These are phyloP conservation scores for Salvia hispanica DNA, from an alignment of 257 asterid species.

Conservation along the genomic window DNA sequence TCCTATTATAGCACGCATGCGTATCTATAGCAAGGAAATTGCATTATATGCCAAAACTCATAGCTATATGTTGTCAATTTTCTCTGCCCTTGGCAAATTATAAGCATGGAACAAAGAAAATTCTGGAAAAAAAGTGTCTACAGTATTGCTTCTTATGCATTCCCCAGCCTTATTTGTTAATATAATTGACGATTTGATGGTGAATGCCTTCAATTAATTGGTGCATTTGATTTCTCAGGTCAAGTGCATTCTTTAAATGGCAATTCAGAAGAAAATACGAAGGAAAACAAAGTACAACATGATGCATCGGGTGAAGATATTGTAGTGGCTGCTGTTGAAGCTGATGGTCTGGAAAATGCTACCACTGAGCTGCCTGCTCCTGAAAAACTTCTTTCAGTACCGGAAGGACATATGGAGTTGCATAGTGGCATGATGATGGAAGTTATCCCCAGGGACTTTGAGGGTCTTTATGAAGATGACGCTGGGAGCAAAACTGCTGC, in stretches of 20 bases:
- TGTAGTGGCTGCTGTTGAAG: conserved; percentile 37
- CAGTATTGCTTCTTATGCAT: conserved; percentile 1
- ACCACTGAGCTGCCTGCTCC: conserved; percentile 60
- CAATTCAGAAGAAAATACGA: conserved; percentile 41
- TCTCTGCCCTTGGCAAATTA: conserved; percentile 23
- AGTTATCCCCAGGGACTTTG: conserved; percentile 55
- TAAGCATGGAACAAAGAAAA: not conserved
- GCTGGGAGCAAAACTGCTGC: conserved; percentile 67
- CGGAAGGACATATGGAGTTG: conserved; percentile 47
- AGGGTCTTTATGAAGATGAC: conserved; percentile 55
- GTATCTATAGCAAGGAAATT: conserved; percentile 6
- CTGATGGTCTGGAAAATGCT: conserved; percentile 43
- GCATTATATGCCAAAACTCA: conserved; percentile 2
- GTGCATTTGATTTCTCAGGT: conserved; percentile 48
- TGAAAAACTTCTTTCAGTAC: conserved; percentile 68
- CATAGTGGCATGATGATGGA: conserved; percentile 54
- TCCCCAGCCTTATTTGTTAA: not conserved
- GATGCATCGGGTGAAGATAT: conserved; percentile 41
- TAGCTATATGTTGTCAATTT: not conserved
- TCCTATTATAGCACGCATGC: conserved; percentile 7
- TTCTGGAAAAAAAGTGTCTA: conserved; percentile 12
- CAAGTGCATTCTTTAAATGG: conserved; percentile 35
- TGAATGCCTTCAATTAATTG: conserved; percentile 33
- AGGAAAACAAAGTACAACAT: conserved; percentile 41
- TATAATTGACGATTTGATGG: conserved; percentile 27